Percentiles rank a stretch among this genome's conserved stretches.
These are phyloP conservation scores for Sonneratia alba DNA, from an alignment of 345 rosid genomes.

Conservation along the genomic window DNA sequence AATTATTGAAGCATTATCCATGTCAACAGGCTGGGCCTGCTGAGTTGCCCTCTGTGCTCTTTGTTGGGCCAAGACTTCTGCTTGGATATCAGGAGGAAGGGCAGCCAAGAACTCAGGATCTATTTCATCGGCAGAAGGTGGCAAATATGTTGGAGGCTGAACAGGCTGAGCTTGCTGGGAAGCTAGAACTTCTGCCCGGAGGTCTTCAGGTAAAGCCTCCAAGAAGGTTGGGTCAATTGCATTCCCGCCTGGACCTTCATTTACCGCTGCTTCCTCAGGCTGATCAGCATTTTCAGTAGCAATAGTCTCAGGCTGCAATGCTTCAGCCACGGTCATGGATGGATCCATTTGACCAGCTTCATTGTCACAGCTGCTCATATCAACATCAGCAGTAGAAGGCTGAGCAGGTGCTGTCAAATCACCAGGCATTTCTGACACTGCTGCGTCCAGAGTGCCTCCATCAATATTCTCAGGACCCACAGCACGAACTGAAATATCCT, in stretches of 20 bases:
- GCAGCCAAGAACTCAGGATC: constrained; percentile 99
- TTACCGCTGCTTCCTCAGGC: constrained; percentile 35
- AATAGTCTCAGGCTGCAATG: constrained; percentile 20
- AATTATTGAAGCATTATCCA: constrained; percentile 97
- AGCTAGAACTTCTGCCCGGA: constrained; percentile 92
- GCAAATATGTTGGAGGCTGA: constrained; percentile 74
- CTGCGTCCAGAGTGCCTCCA: constrained; percentile 20
- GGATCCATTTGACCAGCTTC: constrained; percentile 48
- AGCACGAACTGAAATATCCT: constrained; percentile 8
- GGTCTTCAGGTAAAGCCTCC: constrained; percentile 91
- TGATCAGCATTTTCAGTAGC: constrained; percentile 43
- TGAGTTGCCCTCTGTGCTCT: constrained; percentile 84
- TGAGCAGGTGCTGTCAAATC: constrained; percentile 21
- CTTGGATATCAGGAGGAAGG: constrained; percentile 96
- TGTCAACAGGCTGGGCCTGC: constrained; percentile 96
- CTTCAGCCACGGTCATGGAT: constrained; percentile 28
- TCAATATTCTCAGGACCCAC: constrained; percentile 21
- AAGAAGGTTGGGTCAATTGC: constrained; percentile 93
- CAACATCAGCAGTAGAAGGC: constrained; percentile 51
- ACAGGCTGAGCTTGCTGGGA: constrained; percentile 93
- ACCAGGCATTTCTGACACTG: constrained; percentile 25
- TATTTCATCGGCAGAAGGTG: constrained; percentile 86
- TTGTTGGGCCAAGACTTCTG: constrained; percentile 98
- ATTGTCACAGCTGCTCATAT: constrained; percentile 56
- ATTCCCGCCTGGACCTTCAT: constrained; percentile 51